These are phyloP conservation scores for Aspergillus caelatus DNA, from an alignment of 2,329 filamentous ascomycete species.

Conservation along the genomic window DNA sequence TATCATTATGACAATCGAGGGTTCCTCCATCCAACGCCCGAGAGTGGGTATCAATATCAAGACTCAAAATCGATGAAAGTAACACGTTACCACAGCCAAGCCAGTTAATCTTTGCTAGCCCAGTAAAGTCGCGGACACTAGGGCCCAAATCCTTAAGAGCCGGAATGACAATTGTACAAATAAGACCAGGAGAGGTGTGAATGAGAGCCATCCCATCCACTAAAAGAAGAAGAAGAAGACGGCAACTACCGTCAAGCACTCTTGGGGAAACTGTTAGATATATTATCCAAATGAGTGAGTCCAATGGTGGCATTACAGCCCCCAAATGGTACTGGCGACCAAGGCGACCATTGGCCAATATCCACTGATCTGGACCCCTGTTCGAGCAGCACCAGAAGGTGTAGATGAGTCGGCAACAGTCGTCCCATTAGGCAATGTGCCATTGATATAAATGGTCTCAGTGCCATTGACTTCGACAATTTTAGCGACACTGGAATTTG, in stretches of 20 bases:
- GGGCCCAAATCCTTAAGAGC: not conserved
- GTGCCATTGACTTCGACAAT: conserved; percentile 48
- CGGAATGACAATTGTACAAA: not conserved
- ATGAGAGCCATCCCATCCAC: not conserved
- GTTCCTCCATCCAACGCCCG: not conserved
- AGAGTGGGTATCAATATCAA: not conserved
- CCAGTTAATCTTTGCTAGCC: not conserved
- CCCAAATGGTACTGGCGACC: conserved; percentile 38
- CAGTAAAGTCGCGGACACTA: not conserved
- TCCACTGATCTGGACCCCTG: conserved; percentile 38
- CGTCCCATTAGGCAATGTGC: conserved; percentile 50
- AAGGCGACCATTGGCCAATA: conserved; percentile 47
- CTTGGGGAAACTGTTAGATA: not conserved
- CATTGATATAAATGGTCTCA: conserved; percentile 51
- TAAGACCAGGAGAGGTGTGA: not conserved
- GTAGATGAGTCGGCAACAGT: conserved; percentile 38
- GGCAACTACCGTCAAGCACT: not conserved
- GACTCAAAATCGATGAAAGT: not conserved
- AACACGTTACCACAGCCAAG: not conserved
- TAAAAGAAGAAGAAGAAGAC: not conserved
- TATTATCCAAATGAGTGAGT: not conserved
- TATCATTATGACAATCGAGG: not conserved
- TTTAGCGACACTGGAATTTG: conserved; percentile 42
- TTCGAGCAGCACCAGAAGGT: conserved; percentile 22
- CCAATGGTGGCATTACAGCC: conserved; percentile 17